Conservation (phyloP, 345 rosid species). For the Excoecaria agallocha region DNA sequence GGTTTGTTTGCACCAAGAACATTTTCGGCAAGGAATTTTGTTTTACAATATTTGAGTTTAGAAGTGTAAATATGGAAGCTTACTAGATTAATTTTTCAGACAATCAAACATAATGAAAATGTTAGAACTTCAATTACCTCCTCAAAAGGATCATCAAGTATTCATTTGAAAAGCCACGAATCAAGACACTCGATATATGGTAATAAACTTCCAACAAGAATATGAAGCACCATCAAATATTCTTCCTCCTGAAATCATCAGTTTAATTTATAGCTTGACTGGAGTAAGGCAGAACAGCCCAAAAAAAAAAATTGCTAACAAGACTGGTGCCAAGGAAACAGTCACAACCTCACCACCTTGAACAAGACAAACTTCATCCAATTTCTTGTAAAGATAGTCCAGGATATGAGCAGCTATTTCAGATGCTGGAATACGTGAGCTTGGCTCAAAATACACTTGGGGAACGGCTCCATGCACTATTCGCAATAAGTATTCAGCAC, state of each 20-base stretch:
- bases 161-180: conserved; percentile 90
- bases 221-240: conserved; percentile 70
- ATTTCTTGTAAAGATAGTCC: conserved; percentile 69
- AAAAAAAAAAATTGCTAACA: conserved; percentile 7
- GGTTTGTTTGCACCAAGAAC: not conserved
- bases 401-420: conserved; percentile 66
- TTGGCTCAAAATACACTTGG: conserved; percentile 46
- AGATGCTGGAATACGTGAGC: conserved; percentile 51
- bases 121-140: conserved; percentile 52
- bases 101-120: conserved; percentile 17
- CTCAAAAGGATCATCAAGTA: conserved; percentile 85
- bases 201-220: conserved; percentile 72
- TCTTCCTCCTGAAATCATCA: conserved; percentile 72
- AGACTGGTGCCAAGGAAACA: conserved; percentile 12
- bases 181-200: conserved; percentile 77
- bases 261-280: conserved; percentile 14
- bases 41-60: not conserved
- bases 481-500: conserved; percentile 67
- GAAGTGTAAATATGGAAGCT: conserved; percentile 1
- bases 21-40: not conserved
- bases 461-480: conserved; percentile 72
- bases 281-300: conserved; percentile 12
- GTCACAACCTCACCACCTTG: conserved; percentile 91
- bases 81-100: conserved; percentile 3
- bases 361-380: conserved; percentile 79